Base-by-base conservation (phyloP, 805 yeast genomes). In the Metschnikowia lachancei region DNA sequence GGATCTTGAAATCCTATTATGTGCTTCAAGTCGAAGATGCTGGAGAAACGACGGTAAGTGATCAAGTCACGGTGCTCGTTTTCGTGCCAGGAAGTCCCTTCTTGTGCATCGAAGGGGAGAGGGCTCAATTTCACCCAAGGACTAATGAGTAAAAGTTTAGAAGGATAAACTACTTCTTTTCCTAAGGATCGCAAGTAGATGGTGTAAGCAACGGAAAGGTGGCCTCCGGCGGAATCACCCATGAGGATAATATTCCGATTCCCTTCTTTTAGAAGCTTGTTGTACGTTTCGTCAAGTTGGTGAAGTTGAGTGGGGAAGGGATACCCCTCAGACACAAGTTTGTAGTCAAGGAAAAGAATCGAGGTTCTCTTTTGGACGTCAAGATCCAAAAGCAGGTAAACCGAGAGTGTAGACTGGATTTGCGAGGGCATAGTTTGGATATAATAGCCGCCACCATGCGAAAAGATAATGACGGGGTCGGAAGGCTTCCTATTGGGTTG, bases 181-280 rank as follows among this genome's bases (percentile, higher is more conserved):
- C 47, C 43, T 35, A 46, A 35, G 5, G 37, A 28, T 20, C 58
- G 57, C 51, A 70, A 54, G 36, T 50, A 60, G 43, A 68, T 66
- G 13, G 68, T 52, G 46, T 61, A 64, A 14, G 57, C 57, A 17
- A 70, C 50, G 13, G 63, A 54, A 49, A 72, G 60, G 50, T 70
- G 62, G 1, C 72, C 75, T 22, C 76, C 76, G 9, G 75, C 75
- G 1, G 75, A 69, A 51, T 72, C 76, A 3, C 76, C 76, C 52
- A 72, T 50, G 4, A 71, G 54, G 11, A 60, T 59, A 14, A 72
- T 57, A 39, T 69, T 68, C 13, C 53, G 44, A 41, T 54, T 51
- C 1, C 65, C 63, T 12, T 56, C 64, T 0, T 42, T 37, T 20
- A 60, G 44, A 13, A 55, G 51, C 36, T 41, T 38, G 19, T 36